A percentile compares a stretch with the other conserved stretches of the same genome.
These are phyloP conservation scores for Ascocoryne sarcoides DNA, from an alignment of 2,329 filamentous ascomycete species.

Conservation along the genomic window DNA sequence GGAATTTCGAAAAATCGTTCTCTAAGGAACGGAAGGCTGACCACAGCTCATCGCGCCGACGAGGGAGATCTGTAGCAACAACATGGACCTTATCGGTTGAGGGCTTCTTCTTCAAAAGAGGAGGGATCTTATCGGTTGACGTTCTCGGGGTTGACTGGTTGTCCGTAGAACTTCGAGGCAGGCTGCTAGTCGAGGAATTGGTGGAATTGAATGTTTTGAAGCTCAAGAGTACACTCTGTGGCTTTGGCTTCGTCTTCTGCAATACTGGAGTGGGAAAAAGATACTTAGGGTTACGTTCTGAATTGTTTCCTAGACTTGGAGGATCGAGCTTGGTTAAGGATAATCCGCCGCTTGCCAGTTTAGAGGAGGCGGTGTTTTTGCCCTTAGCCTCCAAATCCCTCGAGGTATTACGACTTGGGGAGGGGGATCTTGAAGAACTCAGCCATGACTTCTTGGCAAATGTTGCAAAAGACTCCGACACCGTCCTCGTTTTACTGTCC, in stretches of 20 bases:
- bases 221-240: conserved; percentile 25
- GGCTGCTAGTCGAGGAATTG: conserved; percentile 28
- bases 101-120: conserved; percentile 32
- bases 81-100: conserved; percentile 30
- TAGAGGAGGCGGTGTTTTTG: conserved; percentile 7
- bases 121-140: conserved; percentile 37
- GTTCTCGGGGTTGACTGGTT: conserved; percentile 35
- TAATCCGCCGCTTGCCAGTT: conserved; percentile 14
- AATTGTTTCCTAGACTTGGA: conserved; percentile 6
- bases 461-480: conserved; percentile 41
- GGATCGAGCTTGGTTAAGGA: conserved; percentile 19
- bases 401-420: conserved; percentile 28
- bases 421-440: conserved; percentile 36
- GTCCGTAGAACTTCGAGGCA: conserved; percentile 38
- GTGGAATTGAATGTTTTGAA: conserved; percentile 23
- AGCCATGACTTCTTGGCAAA: conserved; percentile 44
- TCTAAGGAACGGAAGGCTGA: conserved; percentile 59
- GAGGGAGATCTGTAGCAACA: conserved; percentile 27
- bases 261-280: conserved; percentile 12
- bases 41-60: conserved; percentile 63
- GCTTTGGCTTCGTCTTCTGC: conserved; percentile 22
- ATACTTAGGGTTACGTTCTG: conserved; percentile 17
- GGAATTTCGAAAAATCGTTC: conserved; percentile 60
- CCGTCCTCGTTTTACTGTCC: conserved; percentile 34
- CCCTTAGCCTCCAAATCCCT: conserved; percentile 15